Percentiles rank a stretch among this genome's conserved stretches.
Conservation (phyloP, 2,329 filamentous ascomycete genomes). For the Colletotrichum kahawae region DNA sequence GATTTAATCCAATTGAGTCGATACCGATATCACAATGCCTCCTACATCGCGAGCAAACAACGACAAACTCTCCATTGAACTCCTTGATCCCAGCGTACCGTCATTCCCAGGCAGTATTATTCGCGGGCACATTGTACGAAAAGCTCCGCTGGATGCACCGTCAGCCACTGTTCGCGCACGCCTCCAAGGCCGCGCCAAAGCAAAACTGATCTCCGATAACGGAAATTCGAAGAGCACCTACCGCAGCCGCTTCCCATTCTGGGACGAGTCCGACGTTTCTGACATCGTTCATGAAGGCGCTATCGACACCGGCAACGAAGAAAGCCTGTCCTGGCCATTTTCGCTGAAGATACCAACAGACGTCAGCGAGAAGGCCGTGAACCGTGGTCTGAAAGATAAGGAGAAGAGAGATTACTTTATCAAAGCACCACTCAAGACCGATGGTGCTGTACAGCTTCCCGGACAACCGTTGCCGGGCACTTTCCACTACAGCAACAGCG, state of each 20-base stretch:
- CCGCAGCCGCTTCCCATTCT: slow-evolving; percentile 29
- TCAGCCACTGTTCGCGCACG: slow-evolving; percentile 24
- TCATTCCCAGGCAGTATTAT: slow-evolving; percentile 29
- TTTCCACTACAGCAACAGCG: not conserved
- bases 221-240: slow-evolving; percentile 19
- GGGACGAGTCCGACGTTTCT: slow-evolving; percentile 6
- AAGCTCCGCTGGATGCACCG: slow-evolving; percentile 22
- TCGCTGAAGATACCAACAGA: not conserved
- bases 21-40: not conserved
- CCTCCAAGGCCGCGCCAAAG: slow-evolving; percentile 30
- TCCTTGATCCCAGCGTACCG: not conserved
- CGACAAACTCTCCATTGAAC: not conserved
- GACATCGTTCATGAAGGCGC: not conserved
- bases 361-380: not conserved
- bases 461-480: slow-evolving; percentile 21
- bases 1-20: not conserved
- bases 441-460: not conserved
- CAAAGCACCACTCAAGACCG: not conserved
- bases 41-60: not conserved
- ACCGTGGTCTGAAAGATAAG: not conserved
- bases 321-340: not conserved
- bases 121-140: slow-evolving; percentile 28
- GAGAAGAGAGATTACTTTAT: not conserved
- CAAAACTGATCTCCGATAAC: slow-evolving; percentile 25
- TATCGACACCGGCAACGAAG: not conserved